Evolutionary conservation across 176 grass and related monocot genomes (phyloP).

Genomic region (Carex myosuroides): DNA sequence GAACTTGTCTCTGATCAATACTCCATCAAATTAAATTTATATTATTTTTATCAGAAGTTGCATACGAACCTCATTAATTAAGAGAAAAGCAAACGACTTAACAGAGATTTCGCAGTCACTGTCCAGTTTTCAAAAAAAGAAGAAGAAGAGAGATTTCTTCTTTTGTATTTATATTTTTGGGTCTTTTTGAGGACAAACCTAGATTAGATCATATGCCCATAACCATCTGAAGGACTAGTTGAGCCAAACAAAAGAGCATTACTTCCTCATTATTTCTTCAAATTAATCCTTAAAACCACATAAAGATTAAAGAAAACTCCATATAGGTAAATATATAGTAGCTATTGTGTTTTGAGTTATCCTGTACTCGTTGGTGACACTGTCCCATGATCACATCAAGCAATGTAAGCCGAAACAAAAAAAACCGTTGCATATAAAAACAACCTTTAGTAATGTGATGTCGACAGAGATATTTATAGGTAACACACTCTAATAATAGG

Average conservation of each 20-base stretch:
- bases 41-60: background rate
- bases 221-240: background rate
- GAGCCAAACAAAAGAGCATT: background rate
- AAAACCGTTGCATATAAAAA: background rate
- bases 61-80: background rate
- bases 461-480: background rate
- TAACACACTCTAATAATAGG: background rate
- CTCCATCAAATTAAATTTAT: too few species aligned
- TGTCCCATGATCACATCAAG: background rate
- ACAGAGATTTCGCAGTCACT: too few species aligned
- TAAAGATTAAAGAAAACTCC: background rate
- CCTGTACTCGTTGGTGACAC: background rate
- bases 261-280: background rate
- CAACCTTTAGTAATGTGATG: constrained; percentile 25
- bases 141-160: too few species aligned
- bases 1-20: too few species aligned
- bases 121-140: too few species aligned
- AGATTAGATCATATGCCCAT: too few species aligned
- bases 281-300: background rate
- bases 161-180: too few species aligned
- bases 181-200: too few species aligned
- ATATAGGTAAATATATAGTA: background rate
- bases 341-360: background rate
- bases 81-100: background rate
- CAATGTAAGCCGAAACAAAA: background rate